Percentiles rank a stretch among this genome's conserved stretches.
phyloP scores from a whole-genome alignment of 495 filamentous ascomycete genomes.

The Penicillium flavigenum region DNA sequence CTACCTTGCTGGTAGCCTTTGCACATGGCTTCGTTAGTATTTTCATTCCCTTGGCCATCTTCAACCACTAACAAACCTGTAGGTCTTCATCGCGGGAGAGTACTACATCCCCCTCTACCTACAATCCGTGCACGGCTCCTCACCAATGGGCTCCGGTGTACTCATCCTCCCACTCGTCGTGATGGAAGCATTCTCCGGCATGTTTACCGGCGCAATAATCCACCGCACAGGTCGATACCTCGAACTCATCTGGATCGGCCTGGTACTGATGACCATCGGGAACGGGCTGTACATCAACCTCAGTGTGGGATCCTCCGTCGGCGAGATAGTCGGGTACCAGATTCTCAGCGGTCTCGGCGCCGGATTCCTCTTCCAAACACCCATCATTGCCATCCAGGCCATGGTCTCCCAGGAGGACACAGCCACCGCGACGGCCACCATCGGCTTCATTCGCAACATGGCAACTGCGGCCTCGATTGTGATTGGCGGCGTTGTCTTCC shows the following conservation, averaged over 20 bases:
- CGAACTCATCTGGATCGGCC: slow-evolving; percentile 54
- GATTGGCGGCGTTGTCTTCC: slow-evolving; percentile 78
- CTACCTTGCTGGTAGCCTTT: slow-evolving; percentile 54
- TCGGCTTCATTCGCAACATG: slow-evolving; percentile 72
- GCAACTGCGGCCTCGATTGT: slow-evolving; percentile 71
- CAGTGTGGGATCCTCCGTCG: slow-evolving; percentile 36
- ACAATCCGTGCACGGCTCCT: slow-evolving; percentile 51
- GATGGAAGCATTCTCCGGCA: slow-evolving; percentile 48
- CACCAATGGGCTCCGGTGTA: slow-evolving; percentile 53
- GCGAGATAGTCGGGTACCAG: slow-evolving; percentile 53
- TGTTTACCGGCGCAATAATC: slow-evolving; percentile 53
- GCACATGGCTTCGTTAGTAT: slow-evolving; percentile 51
- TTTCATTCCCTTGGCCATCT: background rate
- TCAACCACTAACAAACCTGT: background rate
- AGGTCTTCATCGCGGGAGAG: slow-evolving; percentile 52
- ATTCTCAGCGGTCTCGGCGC: slow-evolving; percentile 59
- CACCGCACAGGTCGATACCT: slow-evolving; percentile 60
- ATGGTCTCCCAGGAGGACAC: slow-evolving; percentile 66
- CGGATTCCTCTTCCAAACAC: slow-evolving; percentile 54
- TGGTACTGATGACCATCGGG: slow-evolving; percentile 47
- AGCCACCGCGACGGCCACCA: slow-evolving; percentile 73
- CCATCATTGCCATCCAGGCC: slow-evolving; percentile 78
- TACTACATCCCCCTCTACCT: slow-evolving; percentile 62
- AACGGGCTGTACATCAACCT: slow-evolving; percentile 54
- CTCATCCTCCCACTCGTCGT: slow-evolving; percentile 54